Conservation (phyloP, 78 protist species). For the Mastigamoeba balamuthi region DNA sequence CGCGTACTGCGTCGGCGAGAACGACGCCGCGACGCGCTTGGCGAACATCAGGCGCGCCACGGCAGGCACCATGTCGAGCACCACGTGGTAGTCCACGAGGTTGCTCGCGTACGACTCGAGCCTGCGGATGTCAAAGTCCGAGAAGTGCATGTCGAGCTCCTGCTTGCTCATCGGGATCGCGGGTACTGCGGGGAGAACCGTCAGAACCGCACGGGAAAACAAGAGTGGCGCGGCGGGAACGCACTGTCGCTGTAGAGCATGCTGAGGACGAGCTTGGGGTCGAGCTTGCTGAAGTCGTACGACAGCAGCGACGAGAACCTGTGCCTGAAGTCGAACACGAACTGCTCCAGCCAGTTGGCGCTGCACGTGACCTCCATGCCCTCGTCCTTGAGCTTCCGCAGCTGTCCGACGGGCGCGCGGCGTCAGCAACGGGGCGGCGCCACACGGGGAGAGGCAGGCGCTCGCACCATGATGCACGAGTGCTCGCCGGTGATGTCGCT, state of each 20-base stretch:
- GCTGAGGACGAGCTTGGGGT: slow-evolving; percentile 1
- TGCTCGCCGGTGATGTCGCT: slow-evolving; percentile 97
- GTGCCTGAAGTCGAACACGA: slow-evolving; percentile 9
- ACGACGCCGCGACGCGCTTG: background rate
- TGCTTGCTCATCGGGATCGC: background rate
- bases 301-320: slow-evolving; percentile 45
- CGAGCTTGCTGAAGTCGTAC: slow-evolving; percentile 9
- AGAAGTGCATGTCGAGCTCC: slow-evolving; percentile 19
- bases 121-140: slow-evolving; percentile 78
- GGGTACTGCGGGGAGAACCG: background rate
- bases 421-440: background rate
- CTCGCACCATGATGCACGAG: slow-evolving; percentile 80
- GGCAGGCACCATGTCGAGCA: slow-evolving; percentile 82
- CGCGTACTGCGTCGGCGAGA: slow-evolving; percentile 68
- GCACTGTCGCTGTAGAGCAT: background rate
- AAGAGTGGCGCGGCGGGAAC: background rate
- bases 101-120: slow-evolving; percentile 54
- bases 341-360: background rate
- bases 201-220: background rate
- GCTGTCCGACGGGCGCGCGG: background rate
- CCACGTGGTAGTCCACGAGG: slow-evolving; percentile 78
- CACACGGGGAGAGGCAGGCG: background rate
- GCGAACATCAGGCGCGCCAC: slow-evolving; percentile 64
- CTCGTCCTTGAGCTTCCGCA: background rate
- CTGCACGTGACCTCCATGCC: background rate